Percentiles rank a stretch among this genome's conserved stretches.
These are phyloP conservation scores for Achaetomium macrosporum DNA, from an alignment of 2,329 filamentous ascomycete genomes.

Conservation along the genomic window DNA sequence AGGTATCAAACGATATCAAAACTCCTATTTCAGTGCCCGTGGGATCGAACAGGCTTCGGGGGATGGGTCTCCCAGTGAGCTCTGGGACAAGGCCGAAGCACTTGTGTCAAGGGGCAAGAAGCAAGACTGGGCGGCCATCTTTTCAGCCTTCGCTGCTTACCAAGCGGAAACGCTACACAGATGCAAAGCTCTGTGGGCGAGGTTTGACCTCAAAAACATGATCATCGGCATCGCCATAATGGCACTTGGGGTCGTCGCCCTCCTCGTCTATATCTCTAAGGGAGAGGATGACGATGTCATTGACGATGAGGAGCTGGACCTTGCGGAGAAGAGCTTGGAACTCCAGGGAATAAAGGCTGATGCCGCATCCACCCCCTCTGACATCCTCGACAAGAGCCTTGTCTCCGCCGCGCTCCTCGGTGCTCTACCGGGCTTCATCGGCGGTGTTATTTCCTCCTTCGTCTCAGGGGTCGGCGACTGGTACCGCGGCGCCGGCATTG, in stretches of 20 bases:
- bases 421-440: slow-evolving; percentile 30
- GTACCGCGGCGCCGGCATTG: slow-evolving; percentile 36
- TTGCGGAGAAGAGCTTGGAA: slow-evolving; percentile 53
- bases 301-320: slow-evolving; percentile 53
- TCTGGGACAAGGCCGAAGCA: slow-evolving; percentile 52
- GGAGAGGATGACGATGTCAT: slow-evolving; percentile 50
- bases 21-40: slow-evolving; percentile 69
- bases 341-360: slow-evolving; percentile 35
- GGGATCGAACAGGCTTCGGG: slow-evolving; percentile 58
- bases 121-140: slow-evolving; percentile 37
- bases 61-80: slow-evolving; percentile 45
- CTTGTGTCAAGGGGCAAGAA: slow-evolving; percentile 21
- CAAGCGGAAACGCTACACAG: slow-evolving; percentile 71
- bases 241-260: slow-evolving; percentile 57
- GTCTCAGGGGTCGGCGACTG: slow-evolving; percentile 35
- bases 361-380: slow-evolving; percentile 29
- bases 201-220: slow-evolving; percentile 87
- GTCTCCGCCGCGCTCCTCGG: slow-evolving; percentile 34
- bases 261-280: slow-evolving; percentile 66
- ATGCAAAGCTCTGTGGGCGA: slow-evolving; percentile 83
- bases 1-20: slow-evolving; percentile 84
- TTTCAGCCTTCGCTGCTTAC: slow-evolving; percentile 62
- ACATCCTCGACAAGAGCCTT: slow-evolving; percentile 35
- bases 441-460: slow-evolving; percentile 29
- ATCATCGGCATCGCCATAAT: slow-evolving; percentile 68